A percentile compares a stretch with the other conserved stretches of the same genome.
Evolutionary conservation across 345 rosid genomes (phyloP).

Genomic region (Linum usitatissimum): DNA sequence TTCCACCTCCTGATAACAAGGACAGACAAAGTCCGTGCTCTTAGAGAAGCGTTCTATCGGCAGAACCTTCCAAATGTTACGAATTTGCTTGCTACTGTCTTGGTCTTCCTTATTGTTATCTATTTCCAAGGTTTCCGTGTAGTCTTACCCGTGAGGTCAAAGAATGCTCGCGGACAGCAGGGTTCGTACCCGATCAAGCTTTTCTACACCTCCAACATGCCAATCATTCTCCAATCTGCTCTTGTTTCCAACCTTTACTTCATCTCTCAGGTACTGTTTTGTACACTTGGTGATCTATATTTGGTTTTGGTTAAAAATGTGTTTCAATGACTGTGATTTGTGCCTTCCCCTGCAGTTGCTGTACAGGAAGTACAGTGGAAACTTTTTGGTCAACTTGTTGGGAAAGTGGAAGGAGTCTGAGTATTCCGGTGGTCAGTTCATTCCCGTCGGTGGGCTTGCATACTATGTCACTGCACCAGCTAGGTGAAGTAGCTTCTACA

Average conservation of each 20-base stretch:
- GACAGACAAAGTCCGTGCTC: conserved; percentile 61
- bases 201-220: conserved; percentile 92
- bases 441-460: conserved; percentile 77
- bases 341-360: conserved; percentile 40
- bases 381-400: conserved; percentile 68
- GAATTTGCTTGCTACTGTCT: conserved; percentile 68
- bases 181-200: conserved; percentile 83
- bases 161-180: conserved; percentile 90
- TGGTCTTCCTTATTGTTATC: conserved; percentile 69
- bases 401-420: conserved; percentile 88
- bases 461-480: conserved; percentile 80
- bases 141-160: conserved; percentile 79
- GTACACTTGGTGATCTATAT: not conserved
- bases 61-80: conserved; percentile 87
- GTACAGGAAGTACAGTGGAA: conserved; percentile 68
- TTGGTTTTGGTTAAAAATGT: not conserved
- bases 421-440: conserved; percentile 58
- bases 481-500: conserved; percentile 27
- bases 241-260: conserved; percentile 76
- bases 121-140: conserved; percentile 96
- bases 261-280: conserved; percentile 59
- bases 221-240: conserved; percentile 76
- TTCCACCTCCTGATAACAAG: conserved; percentile 73
- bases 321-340: not conserved
- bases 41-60: conserved; percentile 82